These are phyloP conservation scores for Hirsutella rhossiliensis DNA, from an alignment of 2,329 filamentous ascomycete genomes.

Conservation along the genomic window DNA sequence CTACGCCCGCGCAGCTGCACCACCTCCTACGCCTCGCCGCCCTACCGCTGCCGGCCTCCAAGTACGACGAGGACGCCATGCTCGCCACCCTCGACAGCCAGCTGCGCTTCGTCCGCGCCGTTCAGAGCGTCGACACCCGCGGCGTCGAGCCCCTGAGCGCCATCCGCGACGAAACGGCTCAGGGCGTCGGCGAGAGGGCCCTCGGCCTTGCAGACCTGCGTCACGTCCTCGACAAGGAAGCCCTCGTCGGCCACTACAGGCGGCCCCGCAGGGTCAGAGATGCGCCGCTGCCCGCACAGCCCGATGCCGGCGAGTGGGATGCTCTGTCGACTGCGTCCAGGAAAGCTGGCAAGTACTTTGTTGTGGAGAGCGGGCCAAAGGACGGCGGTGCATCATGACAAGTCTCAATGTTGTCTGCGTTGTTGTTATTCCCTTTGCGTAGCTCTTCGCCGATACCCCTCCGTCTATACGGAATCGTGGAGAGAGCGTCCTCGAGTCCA, in stretches of 20 bases:
- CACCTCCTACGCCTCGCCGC: constrained; percentile 86
- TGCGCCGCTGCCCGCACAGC: constrained; percentile 19
- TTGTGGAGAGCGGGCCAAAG: constrained; percentile 44
- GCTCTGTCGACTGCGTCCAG: constrained; percentile 53
- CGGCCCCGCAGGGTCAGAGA: constrained; percentile 27
- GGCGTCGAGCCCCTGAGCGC: constrained; percentile 62
- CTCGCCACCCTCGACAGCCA: constrained; percentile 67
- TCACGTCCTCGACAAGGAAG: constrained; percentile 47
- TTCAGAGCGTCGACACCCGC: constrained; percentile 67
- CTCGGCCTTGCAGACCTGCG: constrained; percentile 46
- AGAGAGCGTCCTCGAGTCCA: no score
- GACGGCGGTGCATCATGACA: neutral
- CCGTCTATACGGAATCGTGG: no score
- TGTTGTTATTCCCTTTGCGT: neutral
- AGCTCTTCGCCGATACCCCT: constrained; percentile 3
- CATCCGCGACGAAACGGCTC: constrained; percentile 69
- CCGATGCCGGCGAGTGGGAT: constrained; percentile 54
- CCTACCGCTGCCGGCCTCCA: constrained; percentile 56
- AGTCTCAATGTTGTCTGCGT: neutral
- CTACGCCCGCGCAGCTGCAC: constrained; percentile 58
- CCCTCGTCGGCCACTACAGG: constrained; percentile 41
- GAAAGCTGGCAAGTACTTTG: constrained; percentile 62
- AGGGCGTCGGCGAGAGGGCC: constrained; percentile 45
- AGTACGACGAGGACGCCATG: constrained; percentile 56
- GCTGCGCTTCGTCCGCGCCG: constrained; percentile 78